These are phyloP conservation scores for Xylaria venustula DNA, from an alignment of 495 filamentous ascomycete species.

Conservation along the genomic window DNA sequence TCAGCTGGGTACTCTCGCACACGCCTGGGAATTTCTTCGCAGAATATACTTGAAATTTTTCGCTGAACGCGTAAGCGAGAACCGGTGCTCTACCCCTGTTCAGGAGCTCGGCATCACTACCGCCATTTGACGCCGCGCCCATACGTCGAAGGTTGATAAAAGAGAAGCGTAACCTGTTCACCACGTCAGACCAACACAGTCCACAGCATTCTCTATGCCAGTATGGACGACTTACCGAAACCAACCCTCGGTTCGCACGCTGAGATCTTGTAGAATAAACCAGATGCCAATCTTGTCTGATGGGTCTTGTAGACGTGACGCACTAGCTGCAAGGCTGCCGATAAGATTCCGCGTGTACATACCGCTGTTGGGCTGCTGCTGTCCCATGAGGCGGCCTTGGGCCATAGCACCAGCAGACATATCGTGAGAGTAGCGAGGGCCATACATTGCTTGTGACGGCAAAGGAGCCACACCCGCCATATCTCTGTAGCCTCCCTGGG, in stretches of 20 bases:
- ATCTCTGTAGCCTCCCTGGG: constrained; percentile 26
- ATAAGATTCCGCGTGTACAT: constrained; percentile 98
- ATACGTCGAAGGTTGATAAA: constrained; percentile 72
- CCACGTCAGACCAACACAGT: constrained; percentile 15
- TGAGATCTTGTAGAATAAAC: constrained; percentile 96
- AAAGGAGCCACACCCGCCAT: constrained; percentile 30
- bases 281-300: constrained; percentile 87
- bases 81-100: constrained; percentile 82
- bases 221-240: constrained; percentile 66
- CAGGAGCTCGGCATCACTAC: constrained; percentile 40
- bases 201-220: not conserved
- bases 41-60: constrained; percentile 89
- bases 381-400: constrained; percentile 39
- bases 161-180: constrained; percentile 47
- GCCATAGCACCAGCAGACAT: constrained; percentile 31
- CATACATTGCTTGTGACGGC: constrained; percentile 33
- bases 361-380: constrained; percentile 57
- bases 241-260: constrained; percentile 84
- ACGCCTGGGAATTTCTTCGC: constrained; percentile 99
- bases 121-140: constrained; percentile 45
- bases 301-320: constrained; percentile 79
- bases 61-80: constrained; percentile 82
- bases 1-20: constrained; percentile 88
- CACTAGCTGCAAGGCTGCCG: constrained; percentile 86
- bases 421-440: constrained; percentile 31